phyloP scores from a whole-genome alignment of 139 green algal genomes.

The Chlamydomonas sp. region DNA sequence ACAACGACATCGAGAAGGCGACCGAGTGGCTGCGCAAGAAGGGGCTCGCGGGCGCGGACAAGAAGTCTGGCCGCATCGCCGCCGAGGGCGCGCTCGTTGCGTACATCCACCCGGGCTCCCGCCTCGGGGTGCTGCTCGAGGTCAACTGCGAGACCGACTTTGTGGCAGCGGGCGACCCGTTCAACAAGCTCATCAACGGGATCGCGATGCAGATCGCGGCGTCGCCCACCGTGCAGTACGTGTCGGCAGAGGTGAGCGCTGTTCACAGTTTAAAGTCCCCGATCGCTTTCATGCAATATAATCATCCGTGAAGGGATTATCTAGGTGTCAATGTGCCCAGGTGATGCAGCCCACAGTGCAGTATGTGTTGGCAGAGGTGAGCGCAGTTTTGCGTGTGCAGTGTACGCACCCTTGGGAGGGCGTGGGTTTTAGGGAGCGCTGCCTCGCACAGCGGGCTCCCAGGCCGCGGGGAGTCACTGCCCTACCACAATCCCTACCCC shows the following conservation, averaged over 20 bases:
- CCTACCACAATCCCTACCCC: no score
- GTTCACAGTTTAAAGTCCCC: no score
- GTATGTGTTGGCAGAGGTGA: constrained; percentile 29
- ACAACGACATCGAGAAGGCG: constrained; percentile 71
- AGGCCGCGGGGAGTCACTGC: no score
- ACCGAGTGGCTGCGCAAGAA: constrained; percentile 91
- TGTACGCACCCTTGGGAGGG: no score
- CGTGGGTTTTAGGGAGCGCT: no score
- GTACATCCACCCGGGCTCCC: constrained; percentile 95
- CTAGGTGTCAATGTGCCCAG: no score
- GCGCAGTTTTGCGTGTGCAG: no score
- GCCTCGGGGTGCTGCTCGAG: constrained; percentile 72
- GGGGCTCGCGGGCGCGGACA: constrained; percentile 84
- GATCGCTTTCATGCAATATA: no score
- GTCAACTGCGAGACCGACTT: constrained; percentile 99
- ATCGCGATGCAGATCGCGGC: constrained; percentile 45
- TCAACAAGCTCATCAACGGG: constrained; percentile 73
- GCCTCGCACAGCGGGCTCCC: no score
- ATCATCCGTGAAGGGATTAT: no score
- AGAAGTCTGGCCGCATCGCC: constrained; percentile 75
- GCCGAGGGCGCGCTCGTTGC: constrained; percentile 34
- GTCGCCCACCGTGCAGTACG: constrained; percentile 33
- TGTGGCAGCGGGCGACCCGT: constrained; percentile 81
- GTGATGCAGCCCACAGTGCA: no score
- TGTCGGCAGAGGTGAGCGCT: constrained; percentile 22